A percentile compares a stretch with the other conserved stretches of the same genome.
Conservation (phyloP, 1,284 basidiomycete species). For the Ustilago loliicola region DNA sequence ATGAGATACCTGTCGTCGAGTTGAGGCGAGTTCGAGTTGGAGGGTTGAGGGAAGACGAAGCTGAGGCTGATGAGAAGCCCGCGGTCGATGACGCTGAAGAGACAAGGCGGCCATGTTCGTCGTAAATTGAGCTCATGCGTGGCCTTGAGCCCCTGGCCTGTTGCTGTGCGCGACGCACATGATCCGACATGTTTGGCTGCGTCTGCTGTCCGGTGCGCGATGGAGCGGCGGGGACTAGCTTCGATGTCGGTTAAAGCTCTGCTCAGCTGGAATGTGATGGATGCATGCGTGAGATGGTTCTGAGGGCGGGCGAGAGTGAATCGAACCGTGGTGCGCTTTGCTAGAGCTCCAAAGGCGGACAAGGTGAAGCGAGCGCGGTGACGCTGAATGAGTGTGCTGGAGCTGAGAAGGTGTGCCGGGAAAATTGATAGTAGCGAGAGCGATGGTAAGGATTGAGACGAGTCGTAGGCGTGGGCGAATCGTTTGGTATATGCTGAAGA, state of each 20-base stretch:
- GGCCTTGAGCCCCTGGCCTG: slow-evolving; percentile 25
- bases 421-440: background rate
- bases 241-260: background rate
- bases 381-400: background rate
- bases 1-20: slow-evolving; percentile 27
- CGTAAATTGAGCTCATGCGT: slow-evolving; percentile 33
- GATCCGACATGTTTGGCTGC: slow-evolving; percentile 31
- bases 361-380: too few relatives aligned
- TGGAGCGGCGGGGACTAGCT: background rate
- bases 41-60: slow-evolving; percentile 10
- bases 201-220: background rate
- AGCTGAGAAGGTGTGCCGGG: background rate
- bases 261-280: background rate
- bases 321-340: too few relatives aligned
- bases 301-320: too few relatives aligned
- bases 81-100: slow-evolving; percentile 22
- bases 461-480: background rate
- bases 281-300: slow-evolving; percentile 14
- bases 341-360: too few relatives aligned
- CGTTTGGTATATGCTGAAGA: slow-evolving; percentile 7
- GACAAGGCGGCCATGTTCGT: slow-evolving; percentile 22
- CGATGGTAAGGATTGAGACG: background rate
- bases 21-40: slow-evolving; percentile 32
- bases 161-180: slow-evolving; percentile 21
- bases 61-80: slow-evolving; percentile 13